Base-by-base conservation (phyloP, 1,284 basidiomycete genomes). In the Ceratobasidium sp. region DNA sequence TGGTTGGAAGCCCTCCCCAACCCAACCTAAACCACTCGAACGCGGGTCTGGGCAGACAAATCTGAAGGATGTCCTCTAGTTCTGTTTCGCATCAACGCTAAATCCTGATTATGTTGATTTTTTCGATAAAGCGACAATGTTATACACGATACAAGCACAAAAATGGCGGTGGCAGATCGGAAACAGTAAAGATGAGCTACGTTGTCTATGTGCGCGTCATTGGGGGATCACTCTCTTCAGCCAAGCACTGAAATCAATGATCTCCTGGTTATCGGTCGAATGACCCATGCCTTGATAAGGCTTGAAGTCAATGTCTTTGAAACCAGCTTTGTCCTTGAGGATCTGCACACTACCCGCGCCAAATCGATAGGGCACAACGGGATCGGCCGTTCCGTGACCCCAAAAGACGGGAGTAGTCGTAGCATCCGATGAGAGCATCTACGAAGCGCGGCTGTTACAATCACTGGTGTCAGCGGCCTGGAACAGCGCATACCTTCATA, bases 1-100 rank as follows among this genome's bases (percentile, higher is more conserved):
- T 80, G 97, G 97, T n/a, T 99, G 97, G 97, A 98, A 96, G 79
- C 95, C 96, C 21, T 87, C 90, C 1, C 88, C 91, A 0, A 89
- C 81, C 28, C 94, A 98, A 81, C 92, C 91, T 4, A 91, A 94
- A 80, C 89, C 96, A 0, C 83, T 97, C 3, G 87, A 92, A 78
- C 84, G 95, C 77, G 97, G 97, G n/a, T 87, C 90, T 2, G 97
- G 88, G 1, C 83, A 92, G 80, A 87, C 88, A 0, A 94, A 86
- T 77, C 81, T 99, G 62, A 93, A 93, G 80, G 92, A 98, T 57
- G 85, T 94, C 16, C 80, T 96, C 55, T 91, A 61, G 48, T 28
- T 34, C n/a, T n/a, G n/a, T n/a, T n/a, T n/a, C n/a, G n/a, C n/a
- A n/a, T n/a, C n/a, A n/a, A n/a, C n/a, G n/a, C n/a, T n/a, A n/a